Evolutionary conservation across 495 filamentous ascomycete genomes (phyloP).

Genomic region (Xylaria scruposa): DNA sequence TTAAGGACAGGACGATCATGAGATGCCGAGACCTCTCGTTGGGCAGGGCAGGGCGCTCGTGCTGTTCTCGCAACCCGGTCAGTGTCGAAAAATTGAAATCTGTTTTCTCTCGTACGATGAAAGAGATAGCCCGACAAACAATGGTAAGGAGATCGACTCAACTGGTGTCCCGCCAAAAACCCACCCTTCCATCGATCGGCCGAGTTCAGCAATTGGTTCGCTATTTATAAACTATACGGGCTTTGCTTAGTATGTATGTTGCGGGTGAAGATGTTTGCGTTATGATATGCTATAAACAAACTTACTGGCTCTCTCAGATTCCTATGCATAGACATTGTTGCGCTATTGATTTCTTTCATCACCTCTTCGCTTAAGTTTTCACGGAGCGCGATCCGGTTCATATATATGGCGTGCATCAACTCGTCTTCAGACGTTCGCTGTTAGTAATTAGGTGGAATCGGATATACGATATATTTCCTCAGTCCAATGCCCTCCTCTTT

Average conservation of each 20-base stretch:
- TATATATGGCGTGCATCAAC: constrained; percentile 2
- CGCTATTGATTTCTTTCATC: not conserved
- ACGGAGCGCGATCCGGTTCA: not conserved
- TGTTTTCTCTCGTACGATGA: not conserved
- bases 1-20: not conserved
- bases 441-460: not conserved
- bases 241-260: not conserved
- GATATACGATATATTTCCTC: not conserved
- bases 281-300: not conserved
- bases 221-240: not conserved
- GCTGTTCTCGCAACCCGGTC: not conserved
- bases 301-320: not conserved
- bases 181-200: not conserved
- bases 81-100: not conserved
- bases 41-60: not conserved
- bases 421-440: not conserved
- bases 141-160: not conserved
- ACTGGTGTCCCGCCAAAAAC: constrained; percentile 10
- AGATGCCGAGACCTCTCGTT: not conserved
- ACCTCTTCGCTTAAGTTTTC: not conserved
- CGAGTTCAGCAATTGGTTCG: constrained; percentile 8
- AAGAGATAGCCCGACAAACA: not conserved
- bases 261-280: not conserved
- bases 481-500: not conserved
- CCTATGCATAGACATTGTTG: not conserved